A percentile compares a stretch with the other conserved stretches of the same genome.
Conservation (phyloP, 129 eudicot species). For the Mikania micrantha region DNA sequence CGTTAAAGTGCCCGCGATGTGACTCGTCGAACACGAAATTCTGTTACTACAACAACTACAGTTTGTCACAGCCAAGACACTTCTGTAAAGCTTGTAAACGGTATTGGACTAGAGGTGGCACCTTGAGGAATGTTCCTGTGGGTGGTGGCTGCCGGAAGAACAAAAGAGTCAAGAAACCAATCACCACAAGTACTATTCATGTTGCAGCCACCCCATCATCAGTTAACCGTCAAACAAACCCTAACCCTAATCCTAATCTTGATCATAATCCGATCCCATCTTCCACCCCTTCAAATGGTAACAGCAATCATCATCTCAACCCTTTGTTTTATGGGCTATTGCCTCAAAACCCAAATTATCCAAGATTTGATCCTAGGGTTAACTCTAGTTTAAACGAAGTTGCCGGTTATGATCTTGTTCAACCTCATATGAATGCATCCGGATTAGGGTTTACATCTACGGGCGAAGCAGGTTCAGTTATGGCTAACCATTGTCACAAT, state of each 20-base stretch:
- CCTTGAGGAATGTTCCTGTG: conserved; percentile 85
- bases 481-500: conserved; percentile 23
- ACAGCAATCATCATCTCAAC: conserved; percentile 17
- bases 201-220: conserved; percentile 14
- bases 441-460: conserved; percentile 58
- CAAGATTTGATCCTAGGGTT: conserved; percentile 43
- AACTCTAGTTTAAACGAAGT: conserved; percentile 18
- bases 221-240: conserved; percentile 16
- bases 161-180: conserved; percentile 56
- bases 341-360: conserved; percentile 41
- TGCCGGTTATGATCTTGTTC: conserved; percentile 41
- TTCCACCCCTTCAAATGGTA: conserved; percentile 32
- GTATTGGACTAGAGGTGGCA: conserved; percentile 91
- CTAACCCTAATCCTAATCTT: conserved; percentile 22
- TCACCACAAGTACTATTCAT: background rate
- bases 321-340: conserved; percentile 62
- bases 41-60: conserved; percentile 84
- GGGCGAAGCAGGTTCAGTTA: conserved; percentile 18
- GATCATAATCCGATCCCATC: conserved; percentile 28
- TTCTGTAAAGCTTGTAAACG: conserved; percentile 88
- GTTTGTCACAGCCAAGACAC: conserved; percentile 82
- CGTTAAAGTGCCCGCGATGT: conserved; percentile 74
- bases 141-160: conserved; percentile 91
- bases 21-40: conserved; percentile 82
- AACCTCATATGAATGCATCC: conserved; percentile 37